Percentiles rank a stretch among this genome's conserved stretches.
Conservation (phyloP, 495 filamentous ascomycete species). For the Penicillium subrubescens region DNA sequence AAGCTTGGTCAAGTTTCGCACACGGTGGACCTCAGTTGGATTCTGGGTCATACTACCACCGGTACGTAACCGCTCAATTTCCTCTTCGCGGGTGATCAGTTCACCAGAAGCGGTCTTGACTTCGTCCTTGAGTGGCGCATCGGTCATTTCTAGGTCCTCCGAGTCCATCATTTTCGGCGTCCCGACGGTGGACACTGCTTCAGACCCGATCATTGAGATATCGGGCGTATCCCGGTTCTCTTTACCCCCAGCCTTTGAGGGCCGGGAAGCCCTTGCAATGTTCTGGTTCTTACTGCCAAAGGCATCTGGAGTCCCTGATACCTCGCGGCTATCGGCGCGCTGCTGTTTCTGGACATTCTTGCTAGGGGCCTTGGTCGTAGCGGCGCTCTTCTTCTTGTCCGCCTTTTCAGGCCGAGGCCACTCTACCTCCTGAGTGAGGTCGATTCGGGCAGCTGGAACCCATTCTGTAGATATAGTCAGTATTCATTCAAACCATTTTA, state of each 20-base stretch:
- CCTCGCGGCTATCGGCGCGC: constrained; percentile 56
- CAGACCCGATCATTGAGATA: constrained; percentile 46
- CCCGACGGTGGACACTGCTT: constrained; percentile 50
- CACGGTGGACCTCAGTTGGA: constrained; percentile 92
- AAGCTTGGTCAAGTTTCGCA: constrained; percentile 87
- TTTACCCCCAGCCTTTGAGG: constrained; percentile 63
- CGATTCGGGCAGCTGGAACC: constrained; percentile 78
- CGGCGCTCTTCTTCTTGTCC: constrained; percentile 63
- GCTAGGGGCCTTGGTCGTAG: constrained; percentile 48
- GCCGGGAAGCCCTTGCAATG: constrained; percentile 48
- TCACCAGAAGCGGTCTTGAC: constrained; percentile 41
- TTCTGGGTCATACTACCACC: constrained; percentile 98
- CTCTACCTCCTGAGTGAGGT: constrained; percentile 76
- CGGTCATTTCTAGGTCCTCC: constrained; percentile 66
- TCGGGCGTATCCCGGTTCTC: constrained; percentile 56
- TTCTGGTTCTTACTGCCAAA: constrained; percentile 53
- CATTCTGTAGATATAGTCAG: constrained; percentile 63
- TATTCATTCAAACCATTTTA: neutral
- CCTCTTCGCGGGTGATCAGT: constrained; percentile 79
- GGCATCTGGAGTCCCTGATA: constrained; percentile 59
- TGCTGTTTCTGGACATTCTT: constrained; percentile 55
- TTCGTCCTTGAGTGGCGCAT: constrained; percentile 46
- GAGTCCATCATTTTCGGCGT: constrained; percentile 58
- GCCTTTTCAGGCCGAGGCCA: constrained; percentile 74
- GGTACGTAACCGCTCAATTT: constrained; percentile 93